Percentiles rank a stretch among this genome's conserved stretches.
Conservation (phyloP, 2,329 filamentous ascomycete genomes). For the Parastagonospora nodorum region DNA sequence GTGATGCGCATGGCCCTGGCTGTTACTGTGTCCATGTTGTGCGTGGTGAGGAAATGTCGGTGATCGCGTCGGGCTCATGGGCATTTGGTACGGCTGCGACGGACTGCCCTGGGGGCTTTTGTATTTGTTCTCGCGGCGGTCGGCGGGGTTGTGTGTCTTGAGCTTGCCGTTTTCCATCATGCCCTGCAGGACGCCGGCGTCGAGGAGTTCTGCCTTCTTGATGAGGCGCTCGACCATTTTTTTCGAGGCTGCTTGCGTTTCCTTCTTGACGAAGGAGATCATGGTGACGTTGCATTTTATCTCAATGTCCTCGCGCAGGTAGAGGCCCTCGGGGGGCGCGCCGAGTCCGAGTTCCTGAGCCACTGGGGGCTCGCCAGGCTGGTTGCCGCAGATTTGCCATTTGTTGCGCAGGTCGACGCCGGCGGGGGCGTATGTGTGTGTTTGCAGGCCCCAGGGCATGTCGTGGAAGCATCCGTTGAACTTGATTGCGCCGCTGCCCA, state of each 20-base stretch:
- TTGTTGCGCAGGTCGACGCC: constrained; percentile 70
- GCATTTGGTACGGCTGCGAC: constrained; percentile 33
- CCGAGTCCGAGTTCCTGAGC: constrained; percentile 67
- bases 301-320: constrained; percentile 72
- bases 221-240: constrained; percentile 71
- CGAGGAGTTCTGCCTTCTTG: constrained; percentile 72
- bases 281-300: constrained; percentile 71
- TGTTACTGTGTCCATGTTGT: too few species aligned
- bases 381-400: constrained; percentile 71
- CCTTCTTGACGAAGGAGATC: constrained; percentile 68
- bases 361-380: constrained; percentile 69
- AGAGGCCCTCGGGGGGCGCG: constrained; percentile 67
- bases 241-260: constrained; percentile 69
- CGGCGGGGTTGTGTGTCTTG: constrained; percentile 61
- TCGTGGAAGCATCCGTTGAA: constrained; percentile 76
- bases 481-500: constrained; percentile 67
- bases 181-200: constrained; percentile 67
- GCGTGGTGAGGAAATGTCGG: constrained; percentile 20
- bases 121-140: constrained; percentile 25
- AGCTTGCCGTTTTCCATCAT: constrained; percentile 71
- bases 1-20: constrained; percentile 1
- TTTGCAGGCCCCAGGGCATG: constrained; percentile 73
- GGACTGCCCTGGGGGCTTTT: constrained; percentile 28
- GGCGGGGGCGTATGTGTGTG: constrained; percentile 72
- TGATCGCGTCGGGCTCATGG: constrained; percentile 31